A percentile compares a stretch with the other conserved stretches of the same genome.
Evolutionary conservation across 2,329 filamentous ascomycete genomes (phyloP).

Genomic region (Penicillium sp.): DNA sequence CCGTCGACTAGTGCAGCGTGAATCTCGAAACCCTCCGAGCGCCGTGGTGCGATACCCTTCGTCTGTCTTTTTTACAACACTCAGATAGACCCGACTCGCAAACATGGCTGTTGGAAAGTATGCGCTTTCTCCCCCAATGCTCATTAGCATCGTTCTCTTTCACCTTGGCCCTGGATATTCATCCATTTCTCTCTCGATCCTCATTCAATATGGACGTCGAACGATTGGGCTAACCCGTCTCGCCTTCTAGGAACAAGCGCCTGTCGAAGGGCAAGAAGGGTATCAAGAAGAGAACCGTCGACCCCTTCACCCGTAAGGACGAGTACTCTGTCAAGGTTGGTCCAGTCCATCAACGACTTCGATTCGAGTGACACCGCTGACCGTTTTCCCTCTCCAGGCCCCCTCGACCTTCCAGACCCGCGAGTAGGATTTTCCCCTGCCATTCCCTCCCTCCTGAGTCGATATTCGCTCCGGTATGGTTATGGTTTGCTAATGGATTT

Average conservation of each 20-base stretch:
- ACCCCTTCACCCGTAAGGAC: conserved; percentile 98
- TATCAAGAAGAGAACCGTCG: conserved; percentile 98
- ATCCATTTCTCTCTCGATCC: conserved; percentile 11
- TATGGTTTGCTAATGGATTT: conserved; percentile 26
- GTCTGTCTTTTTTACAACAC: conserved; percentile 50
- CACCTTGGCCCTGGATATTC: conserved; percentile 10
- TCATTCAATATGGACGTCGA: conserved; percentile 17
- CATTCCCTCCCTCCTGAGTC: conserved; percentile 10
- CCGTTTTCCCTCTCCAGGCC: conserved; percentile 61
- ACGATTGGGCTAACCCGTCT: conserved; percentile 25
- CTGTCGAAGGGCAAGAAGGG: conserved; percentile 99
- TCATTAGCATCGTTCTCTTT: conserved; percentile 15
- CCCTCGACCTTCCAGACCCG: conserved; percentile 93
- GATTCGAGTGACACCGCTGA: conserved; percentile 26
- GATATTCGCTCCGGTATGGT: background rate
- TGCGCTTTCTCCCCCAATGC: conserved; percentile 42
- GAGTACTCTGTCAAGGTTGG: conserved; percentile 96
- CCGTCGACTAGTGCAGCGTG: conserved; percentile 43
- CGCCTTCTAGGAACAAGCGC: conserved; percentile 86
- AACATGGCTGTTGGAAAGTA: conserved; percentile 85
- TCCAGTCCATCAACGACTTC: conserved; percentile 9
- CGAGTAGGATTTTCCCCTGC: conserved; percentile 72
- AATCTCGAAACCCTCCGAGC: conserved; percentile 48
- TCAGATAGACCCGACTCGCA: conserved; percentile 61
- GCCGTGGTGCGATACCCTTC: conserved; percentile 48